Percentiles rank a stretch among this genome's conserved stretches.
These are phyloP conservation scores for Skeletonema marinoi DNA, from an alignment of 108 stramenopile species.

Conservation along the genomic window DNA sequence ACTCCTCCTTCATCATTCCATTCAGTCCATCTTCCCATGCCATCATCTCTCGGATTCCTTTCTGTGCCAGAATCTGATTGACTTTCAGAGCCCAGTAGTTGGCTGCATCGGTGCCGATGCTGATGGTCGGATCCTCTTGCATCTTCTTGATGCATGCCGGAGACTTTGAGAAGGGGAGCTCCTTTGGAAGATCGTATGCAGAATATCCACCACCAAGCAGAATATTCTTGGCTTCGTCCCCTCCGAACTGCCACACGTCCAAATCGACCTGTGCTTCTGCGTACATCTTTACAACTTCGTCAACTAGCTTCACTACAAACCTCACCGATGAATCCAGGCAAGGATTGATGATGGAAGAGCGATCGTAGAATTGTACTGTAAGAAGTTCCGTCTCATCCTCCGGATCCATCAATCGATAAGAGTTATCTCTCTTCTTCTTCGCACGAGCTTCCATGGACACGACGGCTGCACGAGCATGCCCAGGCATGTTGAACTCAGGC, in stretches of 20 bases:
- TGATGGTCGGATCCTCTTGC: not conserved
- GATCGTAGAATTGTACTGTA: not conserved
- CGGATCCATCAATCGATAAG: not conserved
- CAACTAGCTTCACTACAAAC: not conserved
- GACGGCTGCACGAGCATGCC: conserved; percentile 48
- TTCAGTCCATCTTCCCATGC: not conserved
- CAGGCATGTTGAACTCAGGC: conserved; percentile 78
- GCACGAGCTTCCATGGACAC: not conserved
- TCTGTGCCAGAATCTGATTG: not conserved
- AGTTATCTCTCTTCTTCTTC: not conserved
- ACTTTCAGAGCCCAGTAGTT: not conserved
- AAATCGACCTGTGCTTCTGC: not conserved
- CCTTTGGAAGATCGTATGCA: not conserved
- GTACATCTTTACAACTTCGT: not conserved
- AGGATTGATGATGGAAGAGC: not conserved
- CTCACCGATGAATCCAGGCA: not conserved
- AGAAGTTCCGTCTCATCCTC: not conserved
- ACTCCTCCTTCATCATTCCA: not conserved
- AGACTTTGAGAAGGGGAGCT: not conserved
- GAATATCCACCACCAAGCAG: not conserved
- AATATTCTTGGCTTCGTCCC: not conserved
- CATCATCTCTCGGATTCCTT: not conserved
- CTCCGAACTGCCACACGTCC: not conserved
- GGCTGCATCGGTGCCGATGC: not conserved
- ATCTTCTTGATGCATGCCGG: not conserved